Percentiles rank a stretch among this genome's conserved stretches.
These are phyloP conservation scores for Pseudogymnoascus sp. DNA, from an alignment of 2,329 filamentous ascomycete genomes.

Conservation along the genomic window DNA sequence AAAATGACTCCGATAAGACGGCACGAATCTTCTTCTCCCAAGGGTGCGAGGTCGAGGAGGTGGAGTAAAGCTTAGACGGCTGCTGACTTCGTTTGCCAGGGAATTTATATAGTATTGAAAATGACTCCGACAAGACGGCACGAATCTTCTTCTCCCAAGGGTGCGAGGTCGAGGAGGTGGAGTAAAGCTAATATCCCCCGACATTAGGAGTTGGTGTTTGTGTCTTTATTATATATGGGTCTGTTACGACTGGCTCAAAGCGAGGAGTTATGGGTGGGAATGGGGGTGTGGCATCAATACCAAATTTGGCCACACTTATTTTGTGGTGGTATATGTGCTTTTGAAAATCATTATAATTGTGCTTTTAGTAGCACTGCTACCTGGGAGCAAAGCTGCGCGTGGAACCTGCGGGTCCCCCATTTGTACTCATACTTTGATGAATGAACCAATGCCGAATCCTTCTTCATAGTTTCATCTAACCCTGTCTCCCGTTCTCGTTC, in stretches of 20 bases:
- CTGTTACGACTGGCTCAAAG: conserved; percentile 1
- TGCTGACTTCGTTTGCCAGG: conserved; percentile 43
- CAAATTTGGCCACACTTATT: background rate
- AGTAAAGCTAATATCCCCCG: background rate
- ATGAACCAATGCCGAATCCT: background rate
- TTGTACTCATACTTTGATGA: background rate
- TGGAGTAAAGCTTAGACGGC: background rate
- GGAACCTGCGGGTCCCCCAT: background rate
- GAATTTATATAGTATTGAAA: conserved; percentile 87
- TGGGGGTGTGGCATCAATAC: background rate
- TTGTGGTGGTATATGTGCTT: background rate
- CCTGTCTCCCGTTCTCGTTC: background rate
- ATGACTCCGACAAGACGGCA: conserved; percentile 63
- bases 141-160: conserved; percentile 90
- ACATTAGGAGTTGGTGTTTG: background rate
- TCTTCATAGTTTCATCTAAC: background rate
- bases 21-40: conserved; percentile 89
- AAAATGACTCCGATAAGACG: conserved; percentile 63
- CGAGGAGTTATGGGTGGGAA: background rate
- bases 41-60: conserved; percentile 51
- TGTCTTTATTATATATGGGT: background rate
- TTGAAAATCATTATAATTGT: background rate
- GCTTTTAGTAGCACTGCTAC: background rate
- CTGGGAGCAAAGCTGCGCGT: background rate
- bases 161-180: conserved; percentile 42